Base-by-base conservation (phyloP, 176 grass and related monocot species). In the Echinochloa phyllopogon region DNA sequence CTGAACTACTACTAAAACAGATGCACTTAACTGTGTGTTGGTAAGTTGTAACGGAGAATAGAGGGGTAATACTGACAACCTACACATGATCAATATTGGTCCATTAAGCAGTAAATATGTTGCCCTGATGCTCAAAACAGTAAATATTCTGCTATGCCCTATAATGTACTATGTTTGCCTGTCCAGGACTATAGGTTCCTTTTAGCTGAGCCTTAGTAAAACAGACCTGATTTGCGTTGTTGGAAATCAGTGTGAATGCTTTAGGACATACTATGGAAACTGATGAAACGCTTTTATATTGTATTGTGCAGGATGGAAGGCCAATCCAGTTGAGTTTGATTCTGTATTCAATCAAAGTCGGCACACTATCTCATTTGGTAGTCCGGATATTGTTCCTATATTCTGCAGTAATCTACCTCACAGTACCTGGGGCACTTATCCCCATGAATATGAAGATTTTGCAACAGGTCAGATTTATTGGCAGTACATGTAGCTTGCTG, bases 321-420 rank as follows among this genome's bases (percentile, higher is more conserved):
- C 93, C 38, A 98, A 98, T 72, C 95, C 95, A 15, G 95, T 98
- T 29, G 91, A 98, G 87, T 98, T 98, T 90, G 95, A 98, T 89
- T 98, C 95, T 6, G 91, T 98, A 75, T 98, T 98, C 87, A 93
- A 98, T 86, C 93, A 65, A 71, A 95, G 91, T 72, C 79, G 87
- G 9, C 91, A 98, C 42, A 98, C 89, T 36, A 87, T 95, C 69
- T 87, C 95, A 13, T 98, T 85, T 43, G 91, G 93, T 20, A 98
- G 95, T 87, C 95, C 93, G 65, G 93, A 98, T 71, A 98, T 98
- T 73, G 91, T 98, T 89, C 91, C 95, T 66, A 95, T 95, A 88
- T 98, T 98, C 85, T 98, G 95, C 63, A 89, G 90, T 82, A 91
- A 52, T 62, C 15, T 98, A 73, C 79, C 89, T 81, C 92, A 93